These are phyloP conservation scores for Leucocoprinus birnbaumii DNA, from an alignment of 768 basidiomycete species.

Conservation along the genomic window DNA sequence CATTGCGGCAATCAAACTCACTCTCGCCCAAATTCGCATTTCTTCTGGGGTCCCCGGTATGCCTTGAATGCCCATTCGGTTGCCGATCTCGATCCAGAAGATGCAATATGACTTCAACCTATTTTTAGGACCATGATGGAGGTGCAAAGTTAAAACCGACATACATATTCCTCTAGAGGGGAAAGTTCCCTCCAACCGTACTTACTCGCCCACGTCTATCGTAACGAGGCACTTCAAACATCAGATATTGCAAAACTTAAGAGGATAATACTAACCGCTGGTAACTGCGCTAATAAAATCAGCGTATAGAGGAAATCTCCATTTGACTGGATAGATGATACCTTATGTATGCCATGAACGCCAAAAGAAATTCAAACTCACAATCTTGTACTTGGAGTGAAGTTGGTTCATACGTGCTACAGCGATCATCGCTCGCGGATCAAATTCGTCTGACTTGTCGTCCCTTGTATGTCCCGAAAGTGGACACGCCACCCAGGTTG, in stretches of 20 bases:
- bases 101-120: slow-evolving; percentile 32
- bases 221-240: neutral
- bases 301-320: slow-evolving; percentile 31
- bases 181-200: slow-evolving; percentile 25
- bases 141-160: neutral
- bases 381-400: slow-evolving; percentile 35
- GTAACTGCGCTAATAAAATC: slow-evolving; percentile 26
- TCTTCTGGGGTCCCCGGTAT: slow-evolving; percentile 40
- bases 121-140: neutral
- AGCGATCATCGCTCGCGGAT: slow-evolving; percentile 34
- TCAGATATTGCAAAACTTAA: neutral
- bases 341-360: too few species aligned
- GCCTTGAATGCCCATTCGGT: slow-evolving; percentile 42
- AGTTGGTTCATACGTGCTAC: slow-evolving; percentile 36
- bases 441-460: slow-evolving; percentile 14
- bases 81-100: slow-evolving; percentile 45
- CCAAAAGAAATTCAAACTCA: slow-evolving; percentile 15
- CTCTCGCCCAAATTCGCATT: slow-evolving; percentile 35
- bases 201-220: slow-evolving; percentile 9
- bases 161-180: slow-evolving; percentile 30
- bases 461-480: slow-evolving; percentile 13
- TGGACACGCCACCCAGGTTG: slow-evolving; percentile 30
- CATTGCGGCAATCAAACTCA: slow-evolving; percentile 15
- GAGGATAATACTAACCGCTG: slow-evolving; percentile 9
- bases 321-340: slow-evolving; percentile 22